Conservation (phyloP, 176 grass and related monocot genomes). For the Secale cereale region DNA sequence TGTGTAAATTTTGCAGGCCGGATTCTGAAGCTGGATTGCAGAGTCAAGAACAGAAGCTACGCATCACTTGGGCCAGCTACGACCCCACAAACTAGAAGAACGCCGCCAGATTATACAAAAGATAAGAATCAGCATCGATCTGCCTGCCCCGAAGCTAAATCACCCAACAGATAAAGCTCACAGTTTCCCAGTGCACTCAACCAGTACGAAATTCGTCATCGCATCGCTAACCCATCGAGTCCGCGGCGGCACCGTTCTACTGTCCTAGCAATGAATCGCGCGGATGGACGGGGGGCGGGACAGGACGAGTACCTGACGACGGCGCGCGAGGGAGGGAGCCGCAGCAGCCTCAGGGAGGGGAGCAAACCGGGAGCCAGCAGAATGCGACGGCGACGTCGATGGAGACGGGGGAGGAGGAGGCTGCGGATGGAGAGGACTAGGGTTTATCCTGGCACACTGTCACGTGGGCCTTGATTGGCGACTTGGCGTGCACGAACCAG, state of each 20-base stretch:
- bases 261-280: neutral
- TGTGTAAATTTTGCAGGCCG: constrained; percentile 48
- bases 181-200: neutral
- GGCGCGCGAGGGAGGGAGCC: constrained; percentile 1
- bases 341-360: constrained; percentile 10
- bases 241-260: neutral
- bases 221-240: neutral
- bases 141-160: neutral
- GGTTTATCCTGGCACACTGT: constrained; percentile 13
- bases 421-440: neutral
- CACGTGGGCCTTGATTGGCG: constrained; percentile 4
- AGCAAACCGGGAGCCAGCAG: constrained; percentile 1
- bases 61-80: neutral
- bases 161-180: neutral
- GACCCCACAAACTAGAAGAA: neutral
- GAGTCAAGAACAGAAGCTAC: neutral
- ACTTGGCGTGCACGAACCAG: neutral
- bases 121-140: neutral
- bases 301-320: neutral
- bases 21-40: constrained; percentile 78
- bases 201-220: neutral
- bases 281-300: neutral
- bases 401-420: neutral
- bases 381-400: neutral
- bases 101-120: neutral